Percentiles rank a stretch among this genome's conserved stretches.
These are phyloP conservation scores for Lipomyces oligophaga DNA, from an alignment of 805 yeast species.

Conservation along the genomic window DNA sequence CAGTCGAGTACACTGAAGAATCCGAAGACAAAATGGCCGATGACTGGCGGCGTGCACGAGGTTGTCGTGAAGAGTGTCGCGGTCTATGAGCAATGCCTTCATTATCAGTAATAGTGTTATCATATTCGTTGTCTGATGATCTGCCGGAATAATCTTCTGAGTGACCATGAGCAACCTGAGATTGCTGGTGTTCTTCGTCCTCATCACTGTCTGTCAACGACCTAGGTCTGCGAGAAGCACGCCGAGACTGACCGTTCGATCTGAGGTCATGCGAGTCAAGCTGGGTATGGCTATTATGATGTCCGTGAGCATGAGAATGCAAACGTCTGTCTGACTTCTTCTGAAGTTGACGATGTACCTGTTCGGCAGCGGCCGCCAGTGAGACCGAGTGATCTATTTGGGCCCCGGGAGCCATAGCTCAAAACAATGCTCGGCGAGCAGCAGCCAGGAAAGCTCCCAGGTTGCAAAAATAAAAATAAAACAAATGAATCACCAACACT, in stretches of 20 bases:
- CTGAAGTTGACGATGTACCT: slow-evolving; percentile 9
- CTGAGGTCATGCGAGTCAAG: too few species aligned
- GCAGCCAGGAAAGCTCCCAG: background rate
- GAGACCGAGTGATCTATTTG: slow-evolving; percentile 10
- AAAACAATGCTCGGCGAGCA: slow-evolving; percentile 5
- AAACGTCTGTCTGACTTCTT: slow-evolving; percentile 2
- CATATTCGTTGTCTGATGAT: background rate
- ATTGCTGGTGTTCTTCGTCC: too few species aligned
- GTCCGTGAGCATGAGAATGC: too few species aligned
- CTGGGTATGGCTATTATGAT: too few species aligned
- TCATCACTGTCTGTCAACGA: too few species aligned
- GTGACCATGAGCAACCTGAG: too few species aligned
- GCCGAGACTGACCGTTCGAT: too few species aligned
- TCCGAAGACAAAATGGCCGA: background rate
- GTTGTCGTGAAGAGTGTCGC: background rate
- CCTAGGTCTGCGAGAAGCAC: too few species aligned
- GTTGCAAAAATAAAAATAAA: too few species aligned
- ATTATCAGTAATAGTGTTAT: background rate
- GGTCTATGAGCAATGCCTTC: background rate
- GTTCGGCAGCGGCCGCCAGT: slow-evolving; percentile 17
- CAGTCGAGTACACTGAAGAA: slow-evolving; percentile 10
- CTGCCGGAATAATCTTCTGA: too few species aligned
- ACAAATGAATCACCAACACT: too few species aligned
- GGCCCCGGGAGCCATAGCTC: slow-evolving; percentile 5
- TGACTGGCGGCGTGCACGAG: slow-evolving; percentile 1